Base-by-base conservation (phyloP, 169 alveolate species). In the Eimeria praecox region DNA sequence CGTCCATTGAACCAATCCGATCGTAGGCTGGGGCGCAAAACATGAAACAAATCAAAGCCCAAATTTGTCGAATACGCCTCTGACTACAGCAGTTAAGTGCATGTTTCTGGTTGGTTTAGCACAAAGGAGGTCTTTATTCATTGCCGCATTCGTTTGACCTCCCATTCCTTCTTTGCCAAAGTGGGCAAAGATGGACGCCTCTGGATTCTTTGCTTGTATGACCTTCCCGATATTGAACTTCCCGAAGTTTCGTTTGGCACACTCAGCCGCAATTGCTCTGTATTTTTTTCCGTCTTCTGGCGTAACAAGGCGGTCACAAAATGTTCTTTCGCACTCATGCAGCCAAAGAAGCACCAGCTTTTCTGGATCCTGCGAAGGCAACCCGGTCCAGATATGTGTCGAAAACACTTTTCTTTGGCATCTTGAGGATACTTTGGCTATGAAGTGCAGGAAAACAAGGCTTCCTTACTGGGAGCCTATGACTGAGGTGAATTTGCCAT, bases 251-350 rank as follows among this genome's bases (percentile, higher is more conserved):
- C 98, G 98, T 97, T 98, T 99, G 52, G 98, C 97, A 30, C 98
- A 95, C 92, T 98, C 99, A 35, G 98, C 99, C 62, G 98, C 98
- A 83, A 98, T 95, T 64, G 97, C 98, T 62, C 98, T 98, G 96
- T 98, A 98, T 86, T 98, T 98, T 86, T 96, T 97, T 52, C 98
- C 95, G 97, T 99, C 98, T 78, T 97, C 98, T 49, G 93, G 95
- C 44, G 98, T 95, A 35, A 98, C 99, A 85, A 98, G 97, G 52
- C 99, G 98, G 96, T 99, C 99, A 30, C 99, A 99, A 94, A 98
- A 99, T 71, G 98, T 98, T 95, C 99, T 96, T 97, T 99, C 99
- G 92, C 98, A 97, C 97, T 99, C 99, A 96, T 99, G 99, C 87
- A 99, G 97, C 99, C 99, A 99, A 83, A 99, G 96, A 94, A 98